Base-by-base conservation (phyloP, 208 protist species). In the Spongospora subterranea region DNA sequence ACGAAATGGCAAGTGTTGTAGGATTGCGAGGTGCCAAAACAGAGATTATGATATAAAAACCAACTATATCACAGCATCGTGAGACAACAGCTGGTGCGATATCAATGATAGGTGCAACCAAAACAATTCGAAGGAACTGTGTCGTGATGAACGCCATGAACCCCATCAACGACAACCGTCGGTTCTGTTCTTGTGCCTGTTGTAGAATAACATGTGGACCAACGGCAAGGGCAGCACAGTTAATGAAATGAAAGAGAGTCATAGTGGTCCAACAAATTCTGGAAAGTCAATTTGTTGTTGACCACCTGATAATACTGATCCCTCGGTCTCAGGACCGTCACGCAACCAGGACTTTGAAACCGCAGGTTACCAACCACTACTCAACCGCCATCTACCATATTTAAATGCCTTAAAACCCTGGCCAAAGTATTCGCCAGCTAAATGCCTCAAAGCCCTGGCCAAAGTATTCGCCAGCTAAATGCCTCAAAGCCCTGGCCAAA, bases 181-280 rank as follows among this genome's bases (percentile, higher is more conserved):
- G 40, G 17, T 6, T 43, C 71, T 6, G 13, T 13, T 6, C 11
- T 43, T 82, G 17, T 6, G 35, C 6, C 6, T 82, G 71, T 13
- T 82, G 40, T 20, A 82, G 35, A 6, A 82, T n/a, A 6, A 43
- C 17, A 43, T 82, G 71, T n/a, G 71, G 71, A 43, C 71, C 71
- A n/a, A 82, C 35, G 17, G 71, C 6, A 6, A 82, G 71, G 13
- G 71, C 71, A 13, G 71, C 71, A 82, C 71, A 82, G 71, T 82
- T 82, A 20, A 82, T 6, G 71, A 82, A 82, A 43, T 82, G 71
- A n/a, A 82, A 82, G 13, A 82, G 35, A 6, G 71, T 82, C 71
- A 82, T 82, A n/a, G n/a, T n/a, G n/a, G n/a, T n/a, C n/a, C n/a
- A n/a, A n/a, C n/a, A n/a, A n/a, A n/a, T n/a, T n/a, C n/a, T n/a